A percentile compares a stretch with the other conserved stretches of the same genome.
These are phyloP conservation scores for Amaranthus tricolor DNA, from an alignment of 179 eudicot species.

Conservation along the genomic window DNA sequence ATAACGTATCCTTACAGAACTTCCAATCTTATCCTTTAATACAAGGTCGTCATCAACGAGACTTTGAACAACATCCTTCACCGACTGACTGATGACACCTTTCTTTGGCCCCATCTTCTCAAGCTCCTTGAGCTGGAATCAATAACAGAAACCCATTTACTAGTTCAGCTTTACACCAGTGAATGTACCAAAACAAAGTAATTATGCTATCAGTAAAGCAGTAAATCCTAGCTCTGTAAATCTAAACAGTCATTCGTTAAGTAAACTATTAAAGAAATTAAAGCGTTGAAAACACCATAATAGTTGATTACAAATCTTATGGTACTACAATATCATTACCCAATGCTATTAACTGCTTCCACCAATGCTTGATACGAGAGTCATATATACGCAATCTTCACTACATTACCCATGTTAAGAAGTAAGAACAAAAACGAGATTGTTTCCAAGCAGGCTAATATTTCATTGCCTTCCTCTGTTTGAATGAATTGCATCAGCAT, in stretches of 20 bases:
- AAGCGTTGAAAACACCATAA: slow-evolving; percentile 2
- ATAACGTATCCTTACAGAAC: slow-evolving; percentile 61
- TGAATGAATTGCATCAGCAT: no score
- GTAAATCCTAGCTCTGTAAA: neutral
- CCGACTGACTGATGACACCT: slow-evolving; percentile 95
- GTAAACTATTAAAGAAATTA: neutral
- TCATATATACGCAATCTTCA: no score
- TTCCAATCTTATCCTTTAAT: slow-evolving; percentile 91
- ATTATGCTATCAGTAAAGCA: neutral
- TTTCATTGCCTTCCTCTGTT: no score
- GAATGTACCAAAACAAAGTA: neutral
- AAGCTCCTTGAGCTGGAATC: slow-evolving; percentile 90
- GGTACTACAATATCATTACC: no score
- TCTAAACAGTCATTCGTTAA: neutral
- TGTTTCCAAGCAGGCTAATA: no score
- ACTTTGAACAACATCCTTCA: slow-evolving; percentile 92
- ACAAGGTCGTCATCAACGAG: slow-evolving; percentile 99
- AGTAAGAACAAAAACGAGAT: no score
- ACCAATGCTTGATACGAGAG: no score
- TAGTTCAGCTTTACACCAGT: neutral
- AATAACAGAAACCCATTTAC: slow-evolving; percentile 11
- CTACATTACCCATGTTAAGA: no score
- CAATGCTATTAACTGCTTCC: no score
- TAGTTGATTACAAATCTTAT: neutral
- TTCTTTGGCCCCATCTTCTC: slow-evolving; percentile 97